phyloP scores from a whole-genome alignment of 257 asterid genomes.

The Lycium ferocissimum region DNA sequence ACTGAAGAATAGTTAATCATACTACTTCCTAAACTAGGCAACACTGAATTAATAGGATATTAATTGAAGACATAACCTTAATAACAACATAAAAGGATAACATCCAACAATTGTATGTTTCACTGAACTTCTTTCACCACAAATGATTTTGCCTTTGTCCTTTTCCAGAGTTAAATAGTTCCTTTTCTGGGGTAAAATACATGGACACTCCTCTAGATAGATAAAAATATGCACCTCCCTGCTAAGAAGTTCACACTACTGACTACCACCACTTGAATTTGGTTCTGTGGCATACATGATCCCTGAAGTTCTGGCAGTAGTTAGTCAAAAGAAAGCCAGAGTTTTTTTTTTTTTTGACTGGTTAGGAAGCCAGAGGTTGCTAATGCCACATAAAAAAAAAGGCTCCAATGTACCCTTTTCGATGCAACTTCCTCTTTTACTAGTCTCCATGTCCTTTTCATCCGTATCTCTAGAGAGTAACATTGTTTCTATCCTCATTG shows the following conservation, averaged over 20 bases:
- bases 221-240: background rate
- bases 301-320: background rate
- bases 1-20: constrained; percentile 19
- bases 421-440: background rate
- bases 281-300: background rate
- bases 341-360: background rate
- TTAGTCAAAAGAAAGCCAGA: constrained; percentile 1
- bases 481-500: constrained; percentile 1
- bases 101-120: background rate
- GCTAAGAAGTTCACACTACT: background rate
- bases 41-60: constrained; percentile 9
- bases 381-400: constrained; percentile 13
- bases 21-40: background rate
- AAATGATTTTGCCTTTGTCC: background rate
- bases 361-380: background rate
- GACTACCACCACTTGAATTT: background rate
- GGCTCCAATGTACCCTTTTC: background rate
- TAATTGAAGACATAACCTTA: background rate
- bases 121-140: background rate
- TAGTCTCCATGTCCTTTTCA: constrained; percentile 10
- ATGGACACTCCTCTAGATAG: constrained; percentile 25
- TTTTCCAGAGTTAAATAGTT: constrained; percentile 7
- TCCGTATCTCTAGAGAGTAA: background rate
- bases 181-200: background rate
- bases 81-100: background rate